A percentile compares a stretch with the other conserved stretches of the same genome.
phyloP scores from a whole-genome alignment of 768 basidiomycete species.

The Hortiboletus flavorubellus region DNA sequence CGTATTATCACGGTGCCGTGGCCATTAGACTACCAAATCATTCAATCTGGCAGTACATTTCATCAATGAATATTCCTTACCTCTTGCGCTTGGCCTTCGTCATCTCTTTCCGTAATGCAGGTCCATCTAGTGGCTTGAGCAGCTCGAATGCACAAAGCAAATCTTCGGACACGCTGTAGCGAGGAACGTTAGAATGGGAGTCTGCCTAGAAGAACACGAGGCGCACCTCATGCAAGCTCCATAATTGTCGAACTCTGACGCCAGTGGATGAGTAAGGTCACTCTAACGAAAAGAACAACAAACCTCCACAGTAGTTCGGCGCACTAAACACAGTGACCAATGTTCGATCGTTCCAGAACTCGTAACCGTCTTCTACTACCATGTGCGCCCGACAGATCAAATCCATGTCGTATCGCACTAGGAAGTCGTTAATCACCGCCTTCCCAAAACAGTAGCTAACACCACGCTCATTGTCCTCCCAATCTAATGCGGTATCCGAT shows the following conservation, averaged over 20 bases:
- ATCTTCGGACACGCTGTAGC: constrained; percentile 86
- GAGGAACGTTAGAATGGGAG: constrained; percentile 14
- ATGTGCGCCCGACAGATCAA: constrained; percentile 99
- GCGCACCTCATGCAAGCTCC: constrained; percentile 90
- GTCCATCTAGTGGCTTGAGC: constrained; percentile 91
- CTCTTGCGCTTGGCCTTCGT: constrained; percentile 98
- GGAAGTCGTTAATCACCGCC: constrained; percentile 93
- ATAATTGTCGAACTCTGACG: constrained; percentile 88
- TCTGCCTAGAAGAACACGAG: neutral
- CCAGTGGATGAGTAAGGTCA: constrained; percentile 16
- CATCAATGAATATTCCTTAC: constrained; percentile 34
- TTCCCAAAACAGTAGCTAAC: constrained; percentile 99
- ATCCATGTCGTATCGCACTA: constrained; percentile 96
- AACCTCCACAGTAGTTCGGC: constrained; percentile 94
- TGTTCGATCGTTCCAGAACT: constrained; percentile 99
- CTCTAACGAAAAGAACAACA: constrained; percentile 31
- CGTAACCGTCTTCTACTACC: constrained; percentile 99
- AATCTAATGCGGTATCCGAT: constrained; percentile 94
- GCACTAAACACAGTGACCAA: constrained; percentile 98
- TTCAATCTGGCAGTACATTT: neutral
- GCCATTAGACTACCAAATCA: constrained; percentile 30
- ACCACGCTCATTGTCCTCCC: constrained; percentile 99
- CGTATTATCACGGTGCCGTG: constrained; percentile 27
- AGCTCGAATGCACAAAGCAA: constrained; percentile 96
- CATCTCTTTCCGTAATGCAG: constrained; percentile 96